Conservation (phyloP, 139 green algal genomes). For the Chlamydomonas sphaeroides region DNA sequence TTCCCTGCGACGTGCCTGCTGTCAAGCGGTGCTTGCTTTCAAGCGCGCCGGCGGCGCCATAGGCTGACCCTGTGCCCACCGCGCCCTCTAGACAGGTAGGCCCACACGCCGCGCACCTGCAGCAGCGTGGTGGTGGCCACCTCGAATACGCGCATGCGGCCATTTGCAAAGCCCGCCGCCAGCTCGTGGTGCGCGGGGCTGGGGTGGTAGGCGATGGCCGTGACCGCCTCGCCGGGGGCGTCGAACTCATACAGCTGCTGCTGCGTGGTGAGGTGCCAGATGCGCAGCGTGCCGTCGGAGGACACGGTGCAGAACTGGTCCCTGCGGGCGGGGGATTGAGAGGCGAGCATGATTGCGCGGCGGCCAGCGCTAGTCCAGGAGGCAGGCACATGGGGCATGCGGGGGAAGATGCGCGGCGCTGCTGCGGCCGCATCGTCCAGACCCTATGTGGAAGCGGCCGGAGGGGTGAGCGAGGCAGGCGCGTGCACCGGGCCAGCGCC, state of each 20-base stretch:
- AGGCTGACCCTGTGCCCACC: too few relatives aligned
- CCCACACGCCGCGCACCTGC: slow-evolving; percentile 58
- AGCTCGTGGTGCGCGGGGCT: slow-evolving; percentile 55
- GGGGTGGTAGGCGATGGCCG: slow-evolving; percentile 67
- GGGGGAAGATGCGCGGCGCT: too few relatives aligned
- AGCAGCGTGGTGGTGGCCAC: slow-evolving; percentile 69
- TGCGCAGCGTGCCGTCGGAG: slow-evolving; percentile 73
- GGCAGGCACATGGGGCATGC: too few relatives aligned
- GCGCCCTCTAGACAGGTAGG: too few relatives aligned
- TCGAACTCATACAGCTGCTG: slow-evolving; percentile 78
- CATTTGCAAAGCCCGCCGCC: slow-evolving; percentile 72
- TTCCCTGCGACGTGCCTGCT: too few relatives aligned
- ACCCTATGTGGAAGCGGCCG: too few relatives aligned
- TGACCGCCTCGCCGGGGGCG: slow-evolving; percentile 59
- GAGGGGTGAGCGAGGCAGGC: too few relatives aligned
- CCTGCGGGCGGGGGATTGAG: slow-evolving; percentile 37
- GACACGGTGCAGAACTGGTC: slow-evolving; percentile 68
- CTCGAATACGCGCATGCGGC: slow-evolving; percentile 77
- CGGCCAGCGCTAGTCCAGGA: background rate
- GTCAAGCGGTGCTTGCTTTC: too few relatives aligned
- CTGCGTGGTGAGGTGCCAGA: slow-evolving; percentile 72
- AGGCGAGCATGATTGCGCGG: too few relatives aligned
- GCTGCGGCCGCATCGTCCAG: too few relatives aligned
- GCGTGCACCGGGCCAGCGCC: too few relatives aligned
- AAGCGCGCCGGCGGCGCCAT: too few relatives aligned